Evolutionary conservation across 2,329 filamentous ascomycete species (phyloP).

Genomic region (Ophiostoma sp.): DNA sequence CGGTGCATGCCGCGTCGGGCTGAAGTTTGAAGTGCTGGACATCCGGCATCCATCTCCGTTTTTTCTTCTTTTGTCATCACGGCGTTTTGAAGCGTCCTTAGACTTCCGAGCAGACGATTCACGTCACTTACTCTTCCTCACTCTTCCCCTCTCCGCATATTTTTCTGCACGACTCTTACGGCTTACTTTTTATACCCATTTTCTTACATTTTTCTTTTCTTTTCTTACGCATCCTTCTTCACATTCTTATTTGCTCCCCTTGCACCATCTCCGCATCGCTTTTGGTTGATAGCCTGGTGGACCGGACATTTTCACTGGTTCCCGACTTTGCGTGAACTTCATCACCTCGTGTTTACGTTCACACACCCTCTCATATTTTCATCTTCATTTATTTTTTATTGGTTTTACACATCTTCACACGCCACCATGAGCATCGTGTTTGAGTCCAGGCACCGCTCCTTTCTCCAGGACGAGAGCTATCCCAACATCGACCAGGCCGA

Average conservation of each 20-base stretch:
- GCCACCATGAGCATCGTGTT: slow-evolving; percentile 32
- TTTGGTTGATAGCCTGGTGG: slow-evolving; percentile 16
- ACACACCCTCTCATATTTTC: not conserved
- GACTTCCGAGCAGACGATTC: not conserved
- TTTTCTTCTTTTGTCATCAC: not conserved
- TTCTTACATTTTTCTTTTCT: not conserved
- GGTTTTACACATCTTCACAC: not conserved
- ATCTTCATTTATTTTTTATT: slow-evolving; percentile 1
- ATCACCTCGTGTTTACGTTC: not conserved
- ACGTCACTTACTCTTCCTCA: not conserved
- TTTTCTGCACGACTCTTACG: not conserved
- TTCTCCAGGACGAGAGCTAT: slow-evolving; percentile 31
- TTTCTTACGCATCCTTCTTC: not conserved
- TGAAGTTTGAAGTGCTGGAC: not conserved
- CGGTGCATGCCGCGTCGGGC: not conserved
- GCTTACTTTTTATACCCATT: not conserved
- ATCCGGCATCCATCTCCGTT: not conserved
- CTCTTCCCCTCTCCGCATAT: not conserved
- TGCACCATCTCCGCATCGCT: not conserved
- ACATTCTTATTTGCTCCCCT: not conserved
- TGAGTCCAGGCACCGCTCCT: slow-evolving; percentile 28
- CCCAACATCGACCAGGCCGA: slow-evolving; percentile 32
- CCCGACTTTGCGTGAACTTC: not conserved
- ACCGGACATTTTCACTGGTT: not conserved
- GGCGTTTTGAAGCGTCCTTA: not conserved